Conservation (phyloP, 345 rosid species). For the Gossypium stocksii region DNA sequence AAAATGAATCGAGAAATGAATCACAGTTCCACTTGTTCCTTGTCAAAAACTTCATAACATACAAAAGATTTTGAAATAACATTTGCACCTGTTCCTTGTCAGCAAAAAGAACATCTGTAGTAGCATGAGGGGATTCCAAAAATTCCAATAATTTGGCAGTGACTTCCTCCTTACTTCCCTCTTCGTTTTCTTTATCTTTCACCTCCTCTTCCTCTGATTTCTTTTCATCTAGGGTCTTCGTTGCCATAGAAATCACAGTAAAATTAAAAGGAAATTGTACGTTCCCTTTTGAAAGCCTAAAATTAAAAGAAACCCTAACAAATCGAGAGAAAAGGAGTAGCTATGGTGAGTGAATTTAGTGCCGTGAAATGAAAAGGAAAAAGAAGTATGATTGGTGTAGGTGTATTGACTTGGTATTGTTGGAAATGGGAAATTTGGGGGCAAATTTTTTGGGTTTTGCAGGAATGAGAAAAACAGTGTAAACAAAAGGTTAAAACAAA, state of each 20-base stretch:
- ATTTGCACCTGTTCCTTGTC: constrained; percentile 69
- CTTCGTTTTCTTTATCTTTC: constrained; percentile 16
- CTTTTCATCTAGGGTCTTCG: constrained; percentile 62
- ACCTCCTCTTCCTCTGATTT: constrained; percentile 30
- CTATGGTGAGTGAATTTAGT: not conserved
- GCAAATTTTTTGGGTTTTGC: no score
- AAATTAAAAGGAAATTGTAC: not conserved
- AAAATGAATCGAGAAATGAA: no score
- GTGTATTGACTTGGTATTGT: not conserved
- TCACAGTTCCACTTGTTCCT: no score
- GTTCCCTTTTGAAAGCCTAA: constrained; percentile 18
- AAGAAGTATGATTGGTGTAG: not conserved
- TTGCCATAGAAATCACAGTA: constrained; percentile 40
- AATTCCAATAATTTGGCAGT: constrained; percentile 82
- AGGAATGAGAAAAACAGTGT: no score
- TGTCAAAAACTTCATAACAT: not conserved
- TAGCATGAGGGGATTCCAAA: constrained; percentile 82
- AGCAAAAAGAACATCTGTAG: constrained; percentile 73
- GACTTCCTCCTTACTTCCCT: constrained; percentile 60
- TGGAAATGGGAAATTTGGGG: not conserved
- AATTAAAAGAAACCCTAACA: constrained; percentile 10
- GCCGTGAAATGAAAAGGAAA: not conserved
- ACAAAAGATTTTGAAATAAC: constrained; percentile 5
- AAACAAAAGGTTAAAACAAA: no score
- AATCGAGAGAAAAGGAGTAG: not conserved